These are phyloP conservation scores for Hanseniaspora clermontiae DNA, from an alignment of 805 yeast species.

Conservation along the genomic window DNA sequence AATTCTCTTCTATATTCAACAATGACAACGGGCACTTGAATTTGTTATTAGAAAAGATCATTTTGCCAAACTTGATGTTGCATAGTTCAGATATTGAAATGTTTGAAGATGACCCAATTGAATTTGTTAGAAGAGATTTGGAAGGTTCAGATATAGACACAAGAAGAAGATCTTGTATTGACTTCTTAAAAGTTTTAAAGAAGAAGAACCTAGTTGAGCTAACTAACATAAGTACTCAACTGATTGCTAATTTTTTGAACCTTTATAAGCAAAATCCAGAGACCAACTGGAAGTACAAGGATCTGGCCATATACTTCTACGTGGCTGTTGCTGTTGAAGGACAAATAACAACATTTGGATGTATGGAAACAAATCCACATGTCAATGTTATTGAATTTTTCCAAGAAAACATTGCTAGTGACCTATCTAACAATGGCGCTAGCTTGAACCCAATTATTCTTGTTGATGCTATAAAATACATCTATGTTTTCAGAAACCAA, in stretches of 20 bases:
- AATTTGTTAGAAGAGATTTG: conserved; percentile 78
- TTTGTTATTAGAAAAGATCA: conserved; percentile 68
- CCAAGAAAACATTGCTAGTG: conserved; percentile 66
- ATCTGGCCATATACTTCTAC: conserved; percentile 73
- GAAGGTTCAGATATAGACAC: conserved; percentile 93
- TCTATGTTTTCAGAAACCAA: conserved; percentile 83
- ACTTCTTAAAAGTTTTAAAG: conserved; percentile 75
- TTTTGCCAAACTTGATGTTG: conserved; percentile 76
- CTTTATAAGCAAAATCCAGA: conserved; percentile 34
- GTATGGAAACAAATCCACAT: conserved; percentile 68
- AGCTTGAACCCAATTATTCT: conserved; percentile 55
- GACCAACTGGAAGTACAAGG: conserved; percentile 71
- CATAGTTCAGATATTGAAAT: conserved; percentile 82
- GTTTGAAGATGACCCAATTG: conserved; percentile 95
- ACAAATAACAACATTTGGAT: conserved; percentile 72
- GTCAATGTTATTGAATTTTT: conserved; percentile 84
- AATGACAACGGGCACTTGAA: conserved; percentile 45
- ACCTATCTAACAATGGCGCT: conserved; percentile 45
- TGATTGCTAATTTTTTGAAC: conserved; percentile 55
- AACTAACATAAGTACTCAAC: conserved; percentile 60
- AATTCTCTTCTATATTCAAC: conserved; percentile 53
- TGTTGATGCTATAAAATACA: conserved; percentile 86
- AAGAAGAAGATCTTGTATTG: conserved; percentile 85
- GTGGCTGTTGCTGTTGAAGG: conserved; percentile 88
- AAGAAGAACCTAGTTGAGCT: conserved; percentile 61